Percentiles rank a stretch among this genome's conserved stretches.
These are phyloP conservation scores for Coniochaeta hoffmannii DNA, from an alignment of 2,329 filamentous ascomycete species.

Conservation along the genomic window DNA sequence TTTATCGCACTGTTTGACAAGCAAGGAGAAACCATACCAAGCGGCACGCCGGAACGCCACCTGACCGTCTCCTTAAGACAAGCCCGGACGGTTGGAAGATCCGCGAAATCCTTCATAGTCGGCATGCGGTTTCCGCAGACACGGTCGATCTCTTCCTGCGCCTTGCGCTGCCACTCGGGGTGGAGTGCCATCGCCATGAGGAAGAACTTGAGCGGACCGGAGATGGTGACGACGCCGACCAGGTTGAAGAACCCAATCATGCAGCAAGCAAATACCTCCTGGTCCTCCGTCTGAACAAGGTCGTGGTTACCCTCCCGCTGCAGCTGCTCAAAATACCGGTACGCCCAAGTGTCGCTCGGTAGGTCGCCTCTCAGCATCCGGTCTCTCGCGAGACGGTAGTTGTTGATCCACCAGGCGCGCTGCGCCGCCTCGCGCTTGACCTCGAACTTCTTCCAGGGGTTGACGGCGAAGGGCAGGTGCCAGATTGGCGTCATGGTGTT, in stretches of 20 bases:
- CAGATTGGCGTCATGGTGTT: slow-evolving; percentile 43
- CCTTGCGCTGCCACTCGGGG: slow-evolving; percentile 43
- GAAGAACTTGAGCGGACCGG: slow-evolving; percentile 42
- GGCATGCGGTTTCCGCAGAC: slow-evolving; percentile 48
- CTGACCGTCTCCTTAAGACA: slow-evolving; percentile 52
- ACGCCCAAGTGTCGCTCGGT: slow-evolving; percentile 37
- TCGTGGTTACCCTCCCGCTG: slow-evolving; percentile 28
- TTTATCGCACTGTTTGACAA: not conserved
- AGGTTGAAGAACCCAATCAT: slow-evolving; percentile 45
- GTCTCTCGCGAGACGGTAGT: slow-evolving; percentile 31
- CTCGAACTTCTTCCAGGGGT: slow-evolving; percentile 42
- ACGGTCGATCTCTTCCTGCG: slow-evolving; percentile 49
- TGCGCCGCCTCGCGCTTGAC: slow-evolving; percentile 33
- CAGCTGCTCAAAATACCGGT: slow-evolving; percentile 39
- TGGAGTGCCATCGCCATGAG: slow-evolving; percentile 44
- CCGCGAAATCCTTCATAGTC: slow-evolving; percentile 37
- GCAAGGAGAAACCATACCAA: slow-evolving; percentile 22
- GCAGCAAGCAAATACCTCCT: slow-evolving; percentile 39
- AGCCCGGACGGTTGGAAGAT: slow-evolving; percentile 45
- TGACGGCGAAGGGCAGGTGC: slow-evolving; percentile 33
- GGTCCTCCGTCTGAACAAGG: slow-evolving; percentile 32
- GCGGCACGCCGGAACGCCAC: slow-evolving; percentile 48
- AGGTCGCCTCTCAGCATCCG: slow-evolving; percentile 31
- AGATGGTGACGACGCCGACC: slow-evolving; percentile 42
- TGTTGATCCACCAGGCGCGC: slow-evolving; percentile 37